These are phyloP conservation scores for Blastobotrys muscicola DNA, from an alignment of 805 yeast species.

Conservation along the genomic window DNA sequence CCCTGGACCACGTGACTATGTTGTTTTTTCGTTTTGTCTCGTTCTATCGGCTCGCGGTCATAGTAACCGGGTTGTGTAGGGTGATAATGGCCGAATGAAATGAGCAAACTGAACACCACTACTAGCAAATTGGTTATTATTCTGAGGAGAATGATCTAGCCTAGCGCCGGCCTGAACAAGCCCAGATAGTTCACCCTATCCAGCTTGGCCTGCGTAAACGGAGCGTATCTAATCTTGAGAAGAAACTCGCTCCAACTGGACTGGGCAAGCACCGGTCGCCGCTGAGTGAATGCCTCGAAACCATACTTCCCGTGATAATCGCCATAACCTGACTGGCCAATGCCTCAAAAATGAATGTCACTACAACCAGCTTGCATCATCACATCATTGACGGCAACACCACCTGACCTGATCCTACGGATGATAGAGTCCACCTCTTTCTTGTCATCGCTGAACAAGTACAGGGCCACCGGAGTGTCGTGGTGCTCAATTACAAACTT, in stretches of 20 bases:
- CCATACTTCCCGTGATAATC: constrained; percentile 68
- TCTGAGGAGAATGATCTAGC: too few species aligned
- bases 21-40: too few species aligned
- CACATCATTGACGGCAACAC: constrained; percentile 57
- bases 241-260: constrained; percentile 53
- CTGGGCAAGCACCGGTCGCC: constrained; percentile 55
- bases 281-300: constrained; percentile 61
- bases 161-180: too few species aligned
- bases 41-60: too few species aligned
- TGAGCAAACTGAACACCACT: too few species aligned
- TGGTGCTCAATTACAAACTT: constrained; percentile 34
- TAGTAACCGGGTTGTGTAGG: too few species aligned
- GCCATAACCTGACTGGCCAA: constrained; percentile 76
- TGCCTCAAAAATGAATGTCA: constrained; percentile 81
- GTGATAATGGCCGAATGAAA: too few species aligned
- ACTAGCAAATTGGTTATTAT: too few species aligned
- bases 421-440: constrained; percentile 37
- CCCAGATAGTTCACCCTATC: constrained; percentile 6
- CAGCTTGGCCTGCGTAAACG: constrained; percentile 33
- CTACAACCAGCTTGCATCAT: constrained; percentile 58
- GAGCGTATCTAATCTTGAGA: constrained; percentile 55
- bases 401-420: constrained; percentile 58
- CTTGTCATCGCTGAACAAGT: constrained; percentile 47
- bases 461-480: constrained; percentile 74
- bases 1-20: too few species aligned